Conservation (phyloP, 2,329 filamentous ascomycete genomes). For the Amauroascus niger region DNA sequence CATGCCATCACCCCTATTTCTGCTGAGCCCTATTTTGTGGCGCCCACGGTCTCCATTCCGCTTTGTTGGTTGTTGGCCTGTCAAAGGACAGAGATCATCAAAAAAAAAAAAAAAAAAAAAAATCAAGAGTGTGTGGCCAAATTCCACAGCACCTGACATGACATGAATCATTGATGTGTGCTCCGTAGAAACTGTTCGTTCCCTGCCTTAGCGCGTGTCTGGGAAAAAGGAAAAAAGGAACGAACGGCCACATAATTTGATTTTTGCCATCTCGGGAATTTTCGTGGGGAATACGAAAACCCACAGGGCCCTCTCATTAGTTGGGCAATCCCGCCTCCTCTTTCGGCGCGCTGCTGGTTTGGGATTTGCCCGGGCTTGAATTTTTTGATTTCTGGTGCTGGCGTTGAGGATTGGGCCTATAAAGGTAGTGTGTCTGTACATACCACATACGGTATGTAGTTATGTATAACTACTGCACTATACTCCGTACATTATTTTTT, state of each 20-base stretch:
- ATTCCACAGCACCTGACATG: too few species aligned
- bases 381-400: not conserved
- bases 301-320: conserved; percentile 5
- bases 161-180: not conserved
- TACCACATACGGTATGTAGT: not conserved
- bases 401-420: not conserved
- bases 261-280: conserved; percentile 11
- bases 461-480: not conserved
- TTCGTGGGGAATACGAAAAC: conserved; percentile 10
- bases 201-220: not conserved
- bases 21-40: not conserved
- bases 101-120: not conserved
- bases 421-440: not conserved
- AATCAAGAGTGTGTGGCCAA: too few species aligned
- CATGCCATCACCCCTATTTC: not conserved
- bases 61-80: not conserved
- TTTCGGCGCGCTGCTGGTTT: not conserved
- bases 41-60: not conserved
- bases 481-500: not conserved
- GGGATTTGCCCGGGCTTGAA: not conserved
- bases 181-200: too few species aligned
- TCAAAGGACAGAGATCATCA: not conserved
- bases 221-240: not conserved
- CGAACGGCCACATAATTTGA: not conserved
- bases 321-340: not conserved